phyloP scores from a whole-genome alignment of 306 rosid genomes.

The Carpinus fangiana region DNA sequence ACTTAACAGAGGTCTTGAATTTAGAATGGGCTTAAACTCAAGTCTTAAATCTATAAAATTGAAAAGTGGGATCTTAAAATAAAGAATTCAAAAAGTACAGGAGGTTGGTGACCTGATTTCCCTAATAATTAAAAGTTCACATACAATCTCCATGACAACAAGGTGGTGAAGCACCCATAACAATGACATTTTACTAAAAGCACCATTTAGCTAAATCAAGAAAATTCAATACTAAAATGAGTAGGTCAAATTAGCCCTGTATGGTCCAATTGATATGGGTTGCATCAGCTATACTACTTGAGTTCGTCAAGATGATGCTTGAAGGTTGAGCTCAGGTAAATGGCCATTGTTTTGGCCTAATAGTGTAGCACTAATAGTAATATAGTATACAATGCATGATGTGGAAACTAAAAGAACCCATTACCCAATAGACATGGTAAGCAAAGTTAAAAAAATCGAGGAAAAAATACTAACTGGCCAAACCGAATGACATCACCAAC shows the following conservation, averaged over 20 bases:
- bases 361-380: not conserved
- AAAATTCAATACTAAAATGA: not conserved
- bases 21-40: no score
- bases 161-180: not conserved
- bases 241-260: not conserved
- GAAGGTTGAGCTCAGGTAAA: not conserved
- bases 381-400: conserved; percentile 1
- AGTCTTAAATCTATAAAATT: no score
- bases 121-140: not conserved
- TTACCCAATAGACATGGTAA: conserved; percentile 9
- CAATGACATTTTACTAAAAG: not conserved
- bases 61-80: no score
- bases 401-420: conserved; percentile 16
- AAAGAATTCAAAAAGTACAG: no score
- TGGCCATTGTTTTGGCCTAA: not conserved
- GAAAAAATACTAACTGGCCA: conserved; percentile 69
- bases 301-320: not conserved
- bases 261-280: not conserved
- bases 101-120: no score
- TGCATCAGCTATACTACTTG: not conserved
- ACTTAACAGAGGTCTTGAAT: no score
- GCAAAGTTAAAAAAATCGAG: conserved; percentile 11
- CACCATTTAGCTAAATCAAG: not conserved
- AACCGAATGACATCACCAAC: conserved; percentile 97
- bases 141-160: not conserved